Evolutionary conservation across 352 stramenopile species (phyloP).

Genomic region (Globisporangium polare): DNA sequence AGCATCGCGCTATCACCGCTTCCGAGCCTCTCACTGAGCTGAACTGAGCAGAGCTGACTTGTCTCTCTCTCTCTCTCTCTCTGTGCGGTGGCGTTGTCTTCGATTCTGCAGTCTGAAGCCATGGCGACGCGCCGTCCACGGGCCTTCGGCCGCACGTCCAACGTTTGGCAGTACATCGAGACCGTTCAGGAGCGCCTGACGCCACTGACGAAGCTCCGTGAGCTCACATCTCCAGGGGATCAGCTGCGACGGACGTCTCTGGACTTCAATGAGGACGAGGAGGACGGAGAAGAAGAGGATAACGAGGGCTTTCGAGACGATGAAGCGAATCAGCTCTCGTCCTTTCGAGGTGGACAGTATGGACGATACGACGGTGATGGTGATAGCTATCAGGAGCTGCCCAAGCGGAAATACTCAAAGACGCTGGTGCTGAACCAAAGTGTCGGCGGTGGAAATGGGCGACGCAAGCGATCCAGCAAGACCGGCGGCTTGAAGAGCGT

Average conservation of each 20-base stretch:
- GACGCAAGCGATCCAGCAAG: constrained; percentile 12
- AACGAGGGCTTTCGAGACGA: background rate
- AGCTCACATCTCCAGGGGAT: background rate
- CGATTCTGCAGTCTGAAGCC: background rate
- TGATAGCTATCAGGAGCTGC: background rate
- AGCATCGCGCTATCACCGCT: no score
- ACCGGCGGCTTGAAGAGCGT: constrained; percentile 17
- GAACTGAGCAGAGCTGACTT: background rate
- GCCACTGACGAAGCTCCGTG: background rate
- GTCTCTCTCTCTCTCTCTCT: background rate
- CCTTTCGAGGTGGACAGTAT: background rate
- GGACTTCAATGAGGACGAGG: constrained; percentile 10
- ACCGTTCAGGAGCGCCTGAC: constrained; percentile 38
- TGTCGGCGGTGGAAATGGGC: background rate
- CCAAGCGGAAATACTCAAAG: constrained; percentile 17
- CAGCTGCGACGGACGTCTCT: constrained; percentile 11
- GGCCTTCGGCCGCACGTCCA: constrained; percentile 61
- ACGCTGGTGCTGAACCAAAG: background rate
- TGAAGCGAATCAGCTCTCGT: background rate
- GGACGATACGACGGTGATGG: background rate
- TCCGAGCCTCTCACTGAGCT: no score
- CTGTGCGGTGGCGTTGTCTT: background rate
- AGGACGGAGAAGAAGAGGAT: constrained; percentile 7
- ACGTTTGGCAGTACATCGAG: constrained; percentile 72
- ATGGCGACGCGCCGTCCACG: constrained; percentile 24